Base-by-base conservation (phyloP, 331 rosid genomes). In the Quercus tomentella region DNA sequence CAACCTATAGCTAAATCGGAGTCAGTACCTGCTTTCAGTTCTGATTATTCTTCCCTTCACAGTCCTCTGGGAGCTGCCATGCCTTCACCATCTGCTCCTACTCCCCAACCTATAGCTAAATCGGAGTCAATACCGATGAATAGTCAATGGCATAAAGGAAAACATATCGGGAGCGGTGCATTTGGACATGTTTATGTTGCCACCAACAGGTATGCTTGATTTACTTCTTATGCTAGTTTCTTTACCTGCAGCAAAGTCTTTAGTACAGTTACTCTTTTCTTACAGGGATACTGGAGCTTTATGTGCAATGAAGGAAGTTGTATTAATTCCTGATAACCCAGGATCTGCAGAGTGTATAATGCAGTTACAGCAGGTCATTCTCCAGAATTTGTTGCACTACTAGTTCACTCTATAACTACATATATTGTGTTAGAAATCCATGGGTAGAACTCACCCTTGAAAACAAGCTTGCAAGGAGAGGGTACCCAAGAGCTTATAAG, bases 291-390 rank as follows among this genome's bases (percentile, higher is more conserved):
- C 94, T 56, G 97, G 98, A 79, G 96, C 98, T 70, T 82, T 94
- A 86, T 94, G 97, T 87, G 98, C 98, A 37, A 91, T 94, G 98
- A 94, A 94, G 83, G 97, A 94, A 85, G 98, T 84, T 35, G 98
- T 91, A 67, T 82, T 92, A 75, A 83, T 86, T 79, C 89, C 83
- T 33, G 98, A 91, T 85, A 97, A 94, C 79, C 97, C 97, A 69
- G 89, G 91, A 85, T 86, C 97, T 6, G 92, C 90, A 7, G 98
- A 94, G 78, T 81, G 90, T 84, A 92, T 91, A 70, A 94, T 89
- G 86, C 98, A 94, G 82, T 77, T 94, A 84, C 90, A 94, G 84
- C 98, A 94, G 98, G 98, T 92, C 20, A 41, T 51, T 77, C 22
- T 66, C 77, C 76, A 70, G 20, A 67, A 58, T 28, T 63, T 74